Evolutionary conservation across 768 basidiomycete genomes (phyloP), one percentile per base, ranked within the genome.

Genomic region (Boletus rufocinnamomeus): DNA sequence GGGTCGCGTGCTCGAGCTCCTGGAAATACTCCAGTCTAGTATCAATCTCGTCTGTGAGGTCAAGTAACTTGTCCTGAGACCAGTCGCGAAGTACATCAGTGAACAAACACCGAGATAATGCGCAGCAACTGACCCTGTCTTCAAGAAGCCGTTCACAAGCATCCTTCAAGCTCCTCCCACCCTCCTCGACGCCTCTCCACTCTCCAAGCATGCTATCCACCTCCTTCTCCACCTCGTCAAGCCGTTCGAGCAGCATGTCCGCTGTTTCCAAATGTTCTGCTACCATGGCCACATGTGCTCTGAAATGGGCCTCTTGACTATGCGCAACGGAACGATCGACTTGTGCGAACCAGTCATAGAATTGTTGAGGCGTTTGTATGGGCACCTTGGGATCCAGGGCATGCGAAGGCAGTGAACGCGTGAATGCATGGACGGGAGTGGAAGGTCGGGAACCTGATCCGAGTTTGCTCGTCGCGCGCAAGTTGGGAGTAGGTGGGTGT

Each of bases 331-430:
- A 89, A 17, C 89, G 82, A 63, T 97, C 95, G 53, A 99, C 86
- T 41, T 90, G 80, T 4, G 92, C 81, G 72, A 95, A 96, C 89
- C 95, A 97, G 75, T 98, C 96, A 69, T 95, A 93, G 74, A 99
- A 96, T 64, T 98, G 94, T 66, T 98, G 93, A 1, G 95, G 89
- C 0, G 94, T 96, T 61, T 89, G 84, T 40, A 98, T 87, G 6
- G 91, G 88, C 41, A 85, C 82, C 50, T 82, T 83, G 3, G 92
- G 90, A 67, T 90, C 88, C 17, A 93, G 75, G 0, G 86, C 80
- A 66, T 89, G 84, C 9, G 74, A 67, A 14, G 68, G 43, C 14
- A 57, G 50, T 4, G 69, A 59, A 55, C 67, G 72, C 47, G 61
- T 52, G 35, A 34, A 59, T 19, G 56, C 58, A 45, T 55, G 54